Conservation (phyloP, 164 flowering plant genomes). For the Protea cynaroides region DNA sequence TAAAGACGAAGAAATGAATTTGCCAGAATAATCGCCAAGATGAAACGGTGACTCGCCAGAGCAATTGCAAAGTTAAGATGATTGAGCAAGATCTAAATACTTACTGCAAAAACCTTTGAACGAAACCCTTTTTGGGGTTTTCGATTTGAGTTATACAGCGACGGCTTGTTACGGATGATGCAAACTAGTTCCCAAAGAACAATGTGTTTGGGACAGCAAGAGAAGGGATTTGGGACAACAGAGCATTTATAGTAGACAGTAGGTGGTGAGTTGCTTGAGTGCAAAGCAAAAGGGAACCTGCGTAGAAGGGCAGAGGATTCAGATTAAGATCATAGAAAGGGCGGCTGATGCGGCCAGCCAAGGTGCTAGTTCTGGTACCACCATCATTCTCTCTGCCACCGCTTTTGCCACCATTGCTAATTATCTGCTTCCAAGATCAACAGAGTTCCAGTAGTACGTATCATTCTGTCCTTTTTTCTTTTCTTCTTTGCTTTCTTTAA, state of each 20-base stretch:
- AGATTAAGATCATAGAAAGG: constrained; percentile 43
- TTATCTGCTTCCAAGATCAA: constrained; percentile 25
- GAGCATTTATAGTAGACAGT: constrained; percentile 59
- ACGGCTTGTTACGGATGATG: constrained; percentile 44
- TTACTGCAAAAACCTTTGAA: no score
- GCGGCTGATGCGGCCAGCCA: constrained; percentile 10
- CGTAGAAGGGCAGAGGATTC: constrained; percentile 28
- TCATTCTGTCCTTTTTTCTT: background rate
- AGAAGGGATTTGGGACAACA: constrained; percentile 66
- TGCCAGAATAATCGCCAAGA: no score
- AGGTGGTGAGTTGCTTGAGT: constrained; percentile 56
- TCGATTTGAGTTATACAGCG: constrained; percentile 23
- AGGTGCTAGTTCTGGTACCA: constrained; percentile 28
- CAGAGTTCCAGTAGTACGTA: constrained; percentile 53
- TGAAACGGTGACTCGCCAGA: no score
- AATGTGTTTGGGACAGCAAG: constrained; percentile 55
- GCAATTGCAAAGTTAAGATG: no score
- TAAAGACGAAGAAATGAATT: no score
- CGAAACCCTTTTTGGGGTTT: no score
- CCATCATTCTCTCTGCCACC: constrained; percentile 35
- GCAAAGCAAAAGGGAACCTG: constrained; percentile 30
- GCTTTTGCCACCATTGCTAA: constrained; percentile 39
- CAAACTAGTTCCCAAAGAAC: constrained; percentile 44
- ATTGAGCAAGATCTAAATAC: no score
- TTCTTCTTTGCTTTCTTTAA: no score